Evolutionary conservation across 2,329 filamentous ascomycete species (phyloP).

Genomic region (Juglanconis oblonga): DNA sequence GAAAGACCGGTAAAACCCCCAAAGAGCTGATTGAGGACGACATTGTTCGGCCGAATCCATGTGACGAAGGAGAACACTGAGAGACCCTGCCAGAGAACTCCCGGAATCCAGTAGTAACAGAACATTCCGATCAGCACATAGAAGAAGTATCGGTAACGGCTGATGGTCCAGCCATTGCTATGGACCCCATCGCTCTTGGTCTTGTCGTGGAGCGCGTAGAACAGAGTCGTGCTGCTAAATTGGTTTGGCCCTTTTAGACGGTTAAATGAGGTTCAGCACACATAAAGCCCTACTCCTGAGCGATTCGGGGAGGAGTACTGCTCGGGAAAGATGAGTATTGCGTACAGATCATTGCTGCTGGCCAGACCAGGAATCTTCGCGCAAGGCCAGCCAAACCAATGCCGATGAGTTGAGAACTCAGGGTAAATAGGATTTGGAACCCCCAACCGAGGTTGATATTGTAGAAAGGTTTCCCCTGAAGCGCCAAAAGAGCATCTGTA

Average conservation of each 20-base stretch:
- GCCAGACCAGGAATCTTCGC: slow-evolving; percentile 45
- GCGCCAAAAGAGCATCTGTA: slow-evolving; percentile 37
- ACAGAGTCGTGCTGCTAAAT: slow-evolving; percentile 45
- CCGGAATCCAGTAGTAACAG: slow-evolving; percentile 38
- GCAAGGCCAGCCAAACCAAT: slow-evolving; percentile 50
- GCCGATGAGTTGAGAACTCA: slow-evolving; percentile 51
- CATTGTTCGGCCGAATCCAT: slow-evolving; percentile 46
- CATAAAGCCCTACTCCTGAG: no score
- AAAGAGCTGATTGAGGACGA: slow-evolving; percentile 46
- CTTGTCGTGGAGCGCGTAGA: slow-evolving; percentile 42
- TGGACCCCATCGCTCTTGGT: slow-evolving; percentile 37
- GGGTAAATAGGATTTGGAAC: slow-evolving; percentile 45
- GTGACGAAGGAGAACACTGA: slow-evolving; percentile 46
- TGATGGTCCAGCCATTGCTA: slow-evolving; percentile 42
- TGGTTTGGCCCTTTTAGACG: slow-evolving; percentile 26
- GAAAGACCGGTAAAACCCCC: slow-evolving; percentile 43
- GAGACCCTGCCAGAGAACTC: slow-evolving; percentile 30
- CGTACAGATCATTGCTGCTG: slow-evolving; percentile 47
- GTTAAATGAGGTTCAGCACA: background rate
- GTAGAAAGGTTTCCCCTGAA: slow-evolving; percentile 39
- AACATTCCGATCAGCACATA: slow-evolving; percentile 40
- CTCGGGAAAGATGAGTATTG: no score
- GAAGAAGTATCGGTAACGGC: slow-evolving; percentile 44
- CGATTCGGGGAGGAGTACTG: no score
- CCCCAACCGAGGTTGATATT: slow-evolving; percentile 43